These are phyloP conservation scores for Trichoderma sp. DNA, from an alignment of 2,329 filamentous ascomycete genomes.

Conservation along the genomic window DNA sequence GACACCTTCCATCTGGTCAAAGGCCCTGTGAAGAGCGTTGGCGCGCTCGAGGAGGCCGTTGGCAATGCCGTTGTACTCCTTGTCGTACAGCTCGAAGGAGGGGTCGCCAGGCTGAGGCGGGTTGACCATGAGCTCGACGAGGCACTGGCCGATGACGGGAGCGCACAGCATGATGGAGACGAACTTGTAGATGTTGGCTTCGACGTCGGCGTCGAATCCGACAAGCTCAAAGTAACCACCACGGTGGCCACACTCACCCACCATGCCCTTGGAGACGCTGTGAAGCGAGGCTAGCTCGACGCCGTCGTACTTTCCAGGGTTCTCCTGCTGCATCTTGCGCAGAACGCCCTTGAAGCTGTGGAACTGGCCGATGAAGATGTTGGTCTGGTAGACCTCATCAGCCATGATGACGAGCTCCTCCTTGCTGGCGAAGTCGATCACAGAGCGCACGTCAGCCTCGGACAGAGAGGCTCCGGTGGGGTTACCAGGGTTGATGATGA, in stretches of 20 bases:
- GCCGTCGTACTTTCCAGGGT: conserved; percentile 72
- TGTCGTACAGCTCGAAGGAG: conserved; percentile 76
- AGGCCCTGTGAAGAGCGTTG: conserved; percentile 81
- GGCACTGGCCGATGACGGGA: conserved; percentile 91
- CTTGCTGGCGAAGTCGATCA: conserved; percentile 83
- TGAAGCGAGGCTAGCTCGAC: conserved; percentile 91
- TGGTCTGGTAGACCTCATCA: conserved; percentile 99
- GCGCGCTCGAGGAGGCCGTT: conserved; percentile 76
- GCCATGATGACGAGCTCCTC: conserved; percentile 87
- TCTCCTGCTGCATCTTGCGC: conserved; percentile 72
- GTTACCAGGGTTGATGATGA: conserved; percentile 98
- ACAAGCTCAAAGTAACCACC: conserved; percentile 97
- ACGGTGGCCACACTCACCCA: conserved; percentile 95
- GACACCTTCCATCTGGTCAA: conserved; percentile 93
- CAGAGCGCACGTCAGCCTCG: conserved; percentile 72
- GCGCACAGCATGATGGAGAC: conserved; percentile 96
- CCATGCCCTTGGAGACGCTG: conserved; percentile 96
- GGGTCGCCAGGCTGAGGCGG: conserved; percentile 80
- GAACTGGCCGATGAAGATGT: conserved; percentile 93
- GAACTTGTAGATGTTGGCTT: conserved; percentile 97
- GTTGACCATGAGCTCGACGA: conserved; percentile 98
- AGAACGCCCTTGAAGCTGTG: conserved; percentile 92
- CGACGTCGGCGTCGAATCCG: conserved; percentile 80
- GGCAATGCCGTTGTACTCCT: conserved; percentile 83
- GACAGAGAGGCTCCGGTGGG: conserved; percentile 86